Evolutionary conservation across 257 asterid species (phyloP), one percentile per base, ranked within the genome.

Genomic region (Leptodermis oblonga): DNA sequence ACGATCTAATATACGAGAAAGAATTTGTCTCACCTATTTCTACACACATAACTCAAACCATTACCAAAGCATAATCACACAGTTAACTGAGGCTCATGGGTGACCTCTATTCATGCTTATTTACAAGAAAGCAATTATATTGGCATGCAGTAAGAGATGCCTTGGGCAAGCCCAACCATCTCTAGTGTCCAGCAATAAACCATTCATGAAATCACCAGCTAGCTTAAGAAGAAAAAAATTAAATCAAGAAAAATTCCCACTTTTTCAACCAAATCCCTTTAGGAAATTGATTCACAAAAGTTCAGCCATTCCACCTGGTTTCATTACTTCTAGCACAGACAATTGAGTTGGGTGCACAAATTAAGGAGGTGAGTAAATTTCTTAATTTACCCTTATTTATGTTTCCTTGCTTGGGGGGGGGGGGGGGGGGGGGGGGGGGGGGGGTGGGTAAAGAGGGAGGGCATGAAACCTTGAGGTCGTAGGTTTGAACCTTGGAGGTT

Each of bases 321-420:
- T 30, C 56, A n/a, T 46, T 56, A 65, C 48, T 66, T 30, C 59
- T 46, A 33, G 5, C 26, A 66, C n/a, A 66, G 36, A 65, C 41
- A 45, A 46, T 31, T n/a, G 46, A 46, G 26, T n/a, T n/a, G n/a
- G n/a, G n/a, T n/a, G n/a, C n/a, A n/a, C n/a, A n/a, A n/a, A n/a
- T n/a, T n/a, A n/a, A n/a, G n/a, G n/a, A n/a, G n/a, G n/a, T n/a
- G n/a, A n/a, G n/a, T n/a, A n/a, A n/a, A n/a, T n/a, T n/a, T n/a
- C n/a, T n/a, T n/a, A n/a, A n/a, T n/a, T n/a, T n/a, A n/a, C n/a
- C n/a, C n/a, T n/a, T n/a, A n/a, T n/a, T n/a, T n/a, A n/a, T n/a
- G n/a, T n/a, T n/a, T n/a, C n/a, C n/a, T n/a, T n/a, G n/a, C n/a
- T n/a, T n/a, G n/a, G n/a, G n/a, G n/a, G n/a, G n/a, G n/a, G n/a